Evolutionary conservation across 2,329 filamentous ascomycete genomes (phyloP), one percentile per base, ranked within the genome.

Genomic region (Xylariaceae sp.): DNA sequence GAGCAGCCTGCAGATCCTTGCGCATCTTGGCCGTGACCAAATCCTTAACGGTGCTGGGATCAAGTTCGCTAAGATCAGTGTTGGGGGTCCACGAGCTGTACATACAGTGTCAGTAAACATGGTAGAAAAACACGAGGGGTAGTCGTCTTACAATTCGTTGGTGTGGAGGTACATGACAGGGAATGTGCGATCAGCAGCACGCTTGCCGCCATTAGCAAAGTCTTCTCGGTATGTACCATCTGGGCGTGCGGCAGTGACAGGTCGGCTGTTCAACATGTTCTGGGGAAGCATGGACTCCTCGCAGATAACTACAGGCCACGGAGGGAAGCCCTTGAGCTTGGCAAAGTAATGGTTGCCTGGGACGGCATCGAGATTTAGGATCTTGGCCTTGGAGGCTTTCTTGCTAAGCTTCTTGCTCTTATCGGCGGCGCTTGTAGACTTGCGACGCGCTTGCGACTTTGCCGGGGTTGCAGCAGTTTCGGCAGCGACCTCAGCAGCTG

Each of bases 151-250:
- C 93, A 98, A 97, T 76, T 97, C 92, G 61, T 97, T 96, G 29
- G 91, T 95, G 53, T 82, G 76, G 40, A 97, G 73, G 65, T 95
- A 97, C 92, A 97, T 96, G 62, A 97, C 83, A 5, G 92, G 88
- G 64, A 90, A 97, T 22, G 86, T 90, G 53, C 92, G 81, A 67
- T 96, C 90, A 50, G 84, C 80, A 34, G 80, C 83, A 55, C 90
- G 86, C 73, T 93, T 93, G 58, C 88, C 92, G 49, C 86, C 91
- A 59, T 95, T 90, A 33, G 83, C 81, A 63, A 88, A 96, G 54
- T 92, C 87, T 48, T 90, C 88, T 43, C 88, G 83, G 66, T 93
- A 95, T 33, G 85, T 86, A 47, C 92, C 92, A 67, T 97, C 92
- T 19, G 80, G 71, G 47, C 86, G 82, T 57, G 81, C 83, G 19